phyloP scores from a whole-genome alignment of 768 basidiomycete genomes.

The Auriscalpium microsporum region DNA sequence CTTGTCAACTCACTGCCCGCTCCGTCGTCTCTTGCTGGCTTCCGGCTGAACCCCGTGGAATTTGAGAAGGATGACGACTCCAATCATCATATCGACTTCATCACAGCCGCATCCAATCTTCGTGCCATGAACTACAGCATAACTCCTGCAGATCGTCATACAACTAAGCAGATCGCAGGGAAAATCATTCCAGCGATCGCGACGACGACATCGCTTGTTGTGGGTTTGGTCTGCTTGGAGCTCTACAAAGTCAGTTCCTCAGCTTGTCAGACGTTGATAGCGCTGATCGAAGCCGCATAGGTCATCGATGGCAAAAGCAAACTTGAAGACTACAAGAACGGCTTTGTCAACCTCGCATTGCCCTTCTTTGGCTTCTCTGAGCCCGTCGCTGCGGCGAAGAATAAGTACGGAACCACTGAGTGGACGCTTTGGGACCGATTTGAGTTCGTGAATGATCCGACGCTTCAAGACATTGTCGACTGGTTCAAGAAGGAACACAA shows the following conservation, averaged over 20 bases:
- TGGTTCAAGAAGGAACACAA: slow-evolving; percentile 83
- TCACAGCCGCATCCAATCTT: slow-evolving; percentile 94
- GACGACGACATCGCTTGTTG: slow-evolving; percentile 93
- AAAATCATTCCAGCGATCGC: slow-evolving; percentile 99
- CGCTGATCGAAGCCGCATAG: slow-evolving; percentile 29
- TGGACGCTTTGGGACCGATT: slow-evolving; percentile 99
- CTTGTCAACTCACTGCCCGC: slow-evolving; percentile 68
- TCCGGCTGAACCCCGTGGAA: slow-evolving; percentile 88
- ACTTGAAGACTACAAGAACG: slow-evolving; percentile 95
- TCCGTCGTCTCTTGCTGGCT: slow-evolving; percentile 91
- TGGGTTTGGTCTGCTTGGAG: slow-evolving; percentile 93
- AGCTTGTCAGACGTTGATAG: not conserved
- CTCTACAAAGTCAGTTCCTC: slow-evolving; percentile 76
- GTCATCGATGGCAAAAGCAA: slow-evolving; percentile 93
- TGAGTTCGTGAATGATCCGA: slow-evolving; percentile 84
- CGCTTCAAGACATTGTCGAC: slow-evolving; percentile 72
- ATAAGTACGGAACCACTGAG: slow-evolving; percentile 79
- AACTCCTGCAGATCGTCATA: slow-evolving; percentile 75
- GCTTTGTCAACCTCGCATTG: slow-evolving; percentile 93
- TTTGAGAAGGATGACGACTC: slow-evolving; percentile 99
- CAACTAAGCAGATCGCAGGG: slow-evolving; percentile 95
- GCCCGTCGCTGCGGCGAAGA: slow-evolving; percentile 82
- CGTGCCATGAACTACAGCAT: slow-evolving; percentile 95
- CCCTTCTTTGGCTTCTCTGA: slow-evolving; percentile 99
- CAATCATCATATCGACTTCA: slow-evolving; percentile 98